phyloP scores from a whole-genome alignment of 2,329 filamentous ascomycete species.

The Phialophora verrucosa region DNA sequence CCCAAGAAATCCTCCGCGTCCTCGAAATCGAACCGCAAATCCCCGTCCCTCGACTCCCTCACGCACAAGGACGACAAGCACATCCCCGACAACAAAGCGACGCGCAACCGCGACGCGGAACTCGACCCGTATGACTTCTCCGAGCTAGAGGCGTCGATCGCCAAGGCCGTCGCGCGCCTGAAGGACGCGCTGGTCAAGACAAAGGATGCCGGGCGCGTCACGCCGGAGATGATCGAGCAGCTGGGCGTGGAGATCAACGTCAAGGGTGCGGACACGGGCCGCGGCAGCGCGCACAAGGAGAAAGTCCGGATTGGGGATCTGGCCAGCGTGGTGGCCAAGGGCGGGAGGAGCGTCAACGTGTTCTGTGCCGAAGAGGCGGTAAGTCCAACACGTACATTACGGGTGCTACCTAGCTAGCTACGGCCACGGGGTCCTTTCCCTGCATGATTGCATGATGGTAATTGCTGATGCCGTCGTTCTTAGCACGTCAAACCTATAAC shows the following conservation, averaged over 20 bases:
- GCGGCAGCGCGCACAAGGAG: constrained; percentile 38
- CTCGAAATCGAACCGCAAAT: constrained; percentile 46
- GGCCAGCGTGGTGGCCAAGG: constrained; percentile 70
- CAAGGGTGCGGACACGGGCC: constrained; percentile 57
- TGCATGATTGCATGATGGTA: neutral
- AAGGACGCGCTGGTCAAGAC: constrained; percentile 68
- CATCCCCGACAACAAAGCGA: constrained; percentile 55
- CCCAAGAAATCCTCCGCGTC: constrained; percentile 62
- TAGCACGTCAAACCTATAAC: constrained; percentile 54
- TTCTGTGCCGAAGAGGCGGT: constrained; percentile 69
- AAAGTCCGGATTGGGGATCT: constrained; percentile 64
- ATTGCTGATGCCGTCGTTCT: neutral
- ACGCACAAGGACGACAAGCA: constrained; percentile 47
- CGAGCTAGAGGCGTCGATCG: constrained; percentile 61
- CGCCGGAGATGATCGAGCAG: constrained; percentile 65
- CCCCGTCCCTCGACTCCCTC: constrained; percentile 39
- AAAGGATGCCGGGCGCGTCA: constrained; percentile 66
- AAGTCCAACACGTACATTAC: constrained; percentile 36
- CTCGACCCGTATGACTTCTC: constrained; percentile 67
- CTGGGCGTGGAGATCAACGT: constrained; percentile 66
- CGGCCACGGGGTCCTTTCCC: neutral
- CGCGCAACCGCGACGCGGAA: constrained; percentile 45
- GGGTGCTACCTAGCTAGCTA: neutral
- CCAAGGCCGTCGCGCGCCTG: constrained; percentile 60
- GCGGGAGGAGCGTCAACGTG: constrained; percentile 65